A percentile compares a stretch with the other conserved stretches of the same genome.
These are phyloP conservation scores for Tolypocladium amazonense DNA, from an alignment of 2,329 filamentous ascomycete genomes.

Conservation along the genomic window DNA sequence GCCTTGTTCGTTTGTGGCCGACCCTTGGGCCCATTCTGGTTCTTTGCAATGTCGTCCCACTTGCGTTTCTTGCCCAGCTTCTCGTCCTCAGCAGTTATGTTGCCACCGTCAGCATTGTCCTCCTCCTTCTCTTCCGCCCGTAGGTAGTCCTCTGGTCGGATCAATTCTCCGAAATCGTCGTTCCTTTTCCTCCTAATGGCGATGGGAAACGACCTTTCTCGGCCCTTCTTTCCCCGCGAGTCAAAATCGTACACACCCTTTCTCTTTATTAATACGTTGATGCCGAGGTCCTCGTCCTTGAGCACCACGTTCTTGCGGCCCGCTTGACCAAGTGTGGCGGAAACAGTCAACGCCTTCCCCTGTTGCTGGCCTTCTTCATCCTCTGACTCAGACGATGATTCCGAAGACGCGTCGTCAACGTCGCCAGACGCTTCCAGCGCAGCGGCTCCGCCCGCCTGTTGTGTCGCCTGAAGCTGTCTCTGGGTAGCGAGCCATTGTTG, in stretches of 20 bases:
- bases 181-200: slow-evolving; percentile 66
- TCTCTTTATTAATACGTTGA: slow-evolving; percentile 80
- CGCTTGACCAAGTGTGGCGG: slow-evolving; percentile 72
- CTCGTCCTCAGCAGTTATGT: slow-evolving; percentile 36
- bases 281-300: slow-evolving; percentile 81
- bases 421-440: slow-evolving; percentile 61
- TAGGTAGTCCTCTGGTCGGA: slow-evolving; percentile 87
- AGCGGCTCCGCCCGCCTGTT: slow-evolving; percentile 58
- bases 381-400: slow-evolving; percentile 76
- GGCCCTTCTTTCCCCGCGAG: slow-evolving; percentile 79
- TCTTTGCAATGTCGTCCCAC: slow-evolving; percentile 62
- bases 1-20: slow-evolving; percentile 39
- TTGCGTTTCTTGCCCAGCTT: slow-evolving; percentile 84
- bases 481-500: slow-evolving; percentile 89
- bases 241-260: slow-evolving; percentile 92
- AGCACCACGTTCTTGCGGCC: slow-evolving; percentile 77
- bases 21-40: slow-evolving; percentile 39
- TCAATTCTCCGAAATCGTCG: slow-evolving; percentile 91
- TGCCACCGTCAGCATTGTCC: slow-evolving; percentile 46
- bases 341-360: slow-evolving; percentile 82
- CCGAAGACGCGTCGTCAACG: slow-evolving; percentile 75
- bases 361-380: slow-evolving; percentile 86
- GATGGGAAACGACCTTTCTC: slow-evolving; percentile 87
- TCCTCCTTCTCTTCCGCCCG: slow-evolving; percentile 83
- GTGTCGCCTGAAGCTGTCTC: slow-evolving; percentile 72